These are phyloP conservation scores for Arthrobotrys entomopaga DNA, from an alignment of 2,329 filamentous ascomycete genomes.

Conservation along the genomic window DNA sequence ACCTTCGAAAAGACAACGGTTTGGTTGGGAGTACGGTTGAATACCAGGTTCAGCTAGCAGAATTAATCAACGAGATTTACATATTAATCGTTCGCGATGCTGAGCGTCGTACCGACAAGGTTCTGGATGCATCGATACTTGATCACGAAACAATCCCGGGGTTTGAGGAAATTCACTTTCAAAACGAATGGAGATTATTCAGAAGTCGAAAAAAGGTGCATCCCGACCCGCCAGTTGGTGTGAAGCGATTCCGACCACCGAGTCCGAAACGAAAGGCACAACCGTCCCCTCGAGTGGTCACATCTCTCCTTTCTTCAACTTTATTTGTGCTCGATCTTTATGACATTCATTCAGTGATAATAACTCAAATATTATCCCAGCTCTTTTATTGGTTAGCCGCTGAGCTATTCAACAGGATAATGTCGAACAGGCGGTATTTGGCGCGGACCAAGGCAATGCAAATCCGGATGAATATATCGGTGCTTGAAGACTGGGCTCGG, in stretches of 20 bases:
- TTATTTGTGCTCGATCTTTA: conserved; percentile 98
- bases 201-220: conserved; percentile 90
- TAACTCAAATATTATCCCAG: conserved; percentile 88
- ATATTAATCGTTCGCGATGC: conserved; percentile 97
- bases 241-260: conserved; percentile 90
- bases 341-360: conserved; percentile 97
- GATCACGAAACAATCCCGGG: conserved; percentile 98
- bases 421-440: conserved; percentile 93
- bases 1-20: conserved; percentile 91
- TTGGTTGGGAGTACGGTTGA: conserved; percentile 82
- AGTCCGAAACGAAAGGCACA: conserved; percentile 93
- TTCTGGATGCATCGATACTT: conserved; percentile 90
- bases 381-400: conserved; percentile 95
- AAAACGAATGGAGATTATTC: conserved; percentile 98
- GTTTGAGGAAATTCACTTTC: conserved; percentile 95
- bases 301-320: conserved; percentile 91
- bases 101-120: conserved; percentile 94
- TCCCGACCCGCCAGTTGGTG: conserved; percentile 76
- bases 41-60: conserved; percentile 91
- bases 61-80: conserved; percentile 97
- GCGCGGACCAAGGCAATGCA: conserved; percentile 99
- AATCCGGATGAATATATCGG: conserved; percentile 98
- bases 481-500: conserved; percentile 93
- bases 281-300: conserved; percentile 91
- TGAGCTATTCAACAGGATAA: conserved; percentile 96